Evolutionary conservation across 345 rosid species (phyloP), one percentile per base, ranked within the genome.

Genomic region (Ricinus communis): DNA sequence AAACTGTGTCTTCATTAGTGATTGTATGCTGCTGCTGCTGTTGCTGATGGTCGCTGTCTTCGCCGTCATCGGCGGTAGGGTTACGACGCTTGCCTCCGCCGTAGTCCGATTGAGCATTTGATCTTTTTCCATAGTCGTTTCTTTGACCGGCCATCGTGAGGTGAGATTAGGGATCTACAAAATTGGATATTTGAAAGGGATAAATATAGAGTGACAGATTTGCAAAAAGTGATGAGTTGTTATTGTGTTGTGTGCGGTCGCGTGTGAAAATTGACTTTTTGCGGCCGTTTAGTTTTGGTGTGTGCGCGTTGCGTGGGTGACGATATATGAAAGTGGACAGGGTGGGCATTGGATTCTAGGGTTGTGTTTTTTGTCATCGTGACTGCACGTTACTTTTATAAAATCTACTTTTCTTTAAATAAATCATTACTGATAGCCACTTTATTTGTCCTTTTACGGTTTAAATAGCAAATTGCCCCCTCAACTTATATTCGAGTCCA

Each of bases 41-140:
- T 6, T 33, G 38, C 4, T 33, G 38, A 33, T 47, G 71, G 31
- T 73, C 81, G 41, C 36, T n/a, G 7, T 73, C 73, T 0, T 77
- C 81, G n/a, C 76, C 68, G 18, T 43, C n/a, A n/a, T n/a, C 47
- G 47, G 47, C 47, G 47, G 47, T 8, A 43, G 74, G 81, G 71
- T 77, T 77, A 38, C 77, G 65, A 14, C 81, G 53, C 66, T 77
- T 77, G 15, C 81, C 81, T n/a, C 81, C 77, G 15, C 77, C 77
- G 62, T 68, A 73, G 40, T 77, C 81, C 11, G 71, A 77, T 31
- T 77, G 81, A 0, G 70, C 33, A 57, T 77, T 57, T 52, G 81
- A 77, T 63, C 81, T 63, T 70, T 77, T 77, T 7, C 81, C 81
- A 22, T 69, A 69, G 67, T 77, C 81, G 52, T 77, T 77, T 36